Conservation (phyloP, 1,284 basidiomycete species). For the Phellopilus nigrolimitatus region DNA sequence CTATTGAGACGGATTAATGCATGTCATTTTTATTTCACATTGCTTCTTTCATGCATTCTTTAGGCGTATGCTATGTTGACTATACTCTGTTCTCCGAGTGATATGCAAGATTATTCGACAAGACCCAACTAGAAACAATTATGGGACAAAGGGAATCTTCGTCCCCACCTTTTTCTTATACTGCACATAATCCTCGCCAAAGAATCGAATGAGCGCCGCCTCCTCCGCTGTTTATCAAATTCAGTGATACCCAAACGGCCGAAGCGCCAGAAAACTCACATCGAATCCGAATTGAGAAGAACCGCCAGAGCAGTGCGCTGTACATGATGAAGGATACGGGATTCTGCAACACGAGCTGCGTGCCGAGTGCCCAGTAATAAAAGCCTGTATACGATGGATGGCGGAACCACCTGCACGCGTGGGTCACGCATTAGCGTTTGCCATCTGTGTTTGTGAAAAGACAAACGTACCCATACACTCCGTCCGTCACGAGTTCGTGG, state of each 20-base stretch:
- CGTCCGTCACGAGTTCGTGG: constrained; percentile 81
- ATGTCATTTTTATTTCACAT: constrained; percentile 1
- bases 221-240: constrained; percentile 60
- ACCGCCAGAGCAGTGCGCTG: constrained; percentile 67
- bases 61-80: constrained; percentile 13
- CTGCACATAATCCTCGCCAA: constrained; percentile 71
- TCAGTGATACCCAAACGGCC: constrained; percentile 17
- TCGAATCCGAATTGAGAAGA: constrained; percentile 81
- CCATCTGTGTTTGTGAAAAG: not conserved
- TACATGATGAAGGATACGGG: constrained; percentile 69
- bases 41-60: not conserved
- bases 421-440: not conserved
- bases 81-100: constrained; percentile 4
- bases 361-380: constrained; percentile 96
- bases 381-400: constrained; percentile 98
- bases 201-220: constrained; percentile 67
- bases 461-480: constrained; percentile 72
- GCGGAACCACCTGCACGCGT: constrained; percentile 65
- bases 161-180: constrained; percentile 71
- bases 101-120: not conserved
- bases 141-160: constrained; percentile 66
- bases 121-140: constrained; percentile 19
- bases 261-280: constrained; percentile 44
- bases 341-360: constrained; percentile 92
- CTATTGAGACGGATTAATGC: constrained; percentile 34